A percentile compares a stretch with the other conserved stretches of the same genome.
Conservation (phyloP, 176 grass and related monocot genomes). For the Oryza punctata region DNA sequence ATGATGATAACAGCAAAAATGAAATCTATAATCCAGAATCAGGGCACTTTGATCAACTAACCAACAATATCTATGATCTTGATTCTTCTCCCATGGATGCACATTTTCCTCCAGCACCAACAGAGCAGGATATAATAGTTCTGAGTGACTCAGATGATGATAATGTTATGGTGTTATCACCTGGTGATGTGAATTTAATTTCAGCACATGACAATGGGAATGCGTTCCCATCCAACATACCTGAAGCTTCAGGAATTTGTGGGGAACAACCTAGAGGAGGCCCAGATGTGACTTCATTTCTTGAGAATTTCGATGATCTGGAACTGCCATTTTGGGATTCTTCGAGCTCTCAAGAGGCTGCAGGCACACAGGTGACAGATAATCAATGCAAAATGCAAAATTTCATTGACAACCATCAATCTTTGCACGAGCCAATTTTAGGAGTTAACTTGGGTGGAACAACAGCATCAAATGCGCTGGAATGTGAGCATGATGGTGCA, state of each 20-base stretch:
- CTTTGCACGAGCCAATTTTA: constrained; percentile 34
- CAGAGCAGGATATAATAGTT: constrained; percentile 66
- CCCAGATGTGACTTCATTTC: constrained; percentile 40
- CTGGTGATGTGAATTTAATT: constrained; percentile 38
- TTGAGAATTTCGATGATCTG: constrained; percentile 56
- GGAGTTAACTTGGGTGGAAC: constrained; percentile 34
- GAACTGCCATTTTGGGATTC: constrained; percentile 62
- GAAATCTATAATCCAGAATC: constrained; percentile 39
- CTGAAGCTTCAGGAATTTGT: constrained; percentile 50
- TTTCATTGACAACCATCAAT: constrained; percentile 32
- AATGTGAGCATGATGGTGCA: constrained; percentile 44
- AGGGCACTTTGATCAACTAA: constrained; percentile 29
- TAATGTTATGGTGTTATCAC: constrained; percentile 54
- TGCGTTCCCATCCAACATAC: constrained; percentile 29
- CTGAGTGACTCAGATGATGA: constrained; percentile 96
- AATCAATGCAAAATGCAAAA: constrained; percentile 42
- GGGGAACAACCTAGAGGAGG: constrained; percentile 40
- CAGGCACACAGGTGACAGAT: constrained; percentile 30
- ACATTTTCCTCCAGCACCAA: constrained; percentile 41
- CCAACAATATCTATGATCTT: constrained; percentile 39
- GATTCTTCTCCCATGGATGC: constrained; percentile 47
- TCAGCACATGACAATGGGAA: constrained; percentile 22
- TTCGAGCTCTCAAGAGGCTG: constrained; percentile 36
- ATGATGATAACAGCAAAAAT: constrained; percentile 21
- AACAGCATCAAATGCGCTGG: constrained; percentile 30